Evolutionary conservation across 306 rosid genomes (phyloP).

Genomic region (Fragaria vesca): DNA sequence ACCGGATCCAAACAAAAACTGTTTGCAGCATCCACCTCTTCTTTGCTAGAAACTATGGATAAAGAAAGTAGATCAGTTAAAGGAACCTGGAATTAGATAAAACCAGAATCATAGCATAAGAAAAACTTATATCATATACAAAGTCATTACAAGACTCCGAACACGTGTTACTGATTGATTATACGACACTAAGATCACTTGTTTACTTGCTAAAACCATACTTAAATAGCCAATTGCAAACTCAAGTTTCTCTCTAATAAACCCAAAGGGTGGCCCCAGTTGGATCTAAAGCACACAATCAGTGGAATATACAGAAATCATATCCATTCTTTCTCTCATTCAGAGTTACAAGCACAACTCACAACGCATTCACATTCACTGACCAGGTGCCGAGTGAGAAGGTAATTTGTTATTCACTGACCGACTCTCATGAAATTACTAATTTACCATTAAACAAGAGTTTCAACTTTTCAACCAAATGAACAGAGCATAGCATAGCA

Average conservation of each 20-base stretch:
- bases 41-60: slow-evolving; percentile 61
- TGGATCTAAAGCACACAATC: background rate
- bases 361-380: background rate
- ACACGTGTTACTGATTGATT: background rate
- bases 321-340: background rate
- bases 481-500: background rate
- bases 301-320: background rate
- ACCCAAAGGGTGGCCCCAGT: background rate
- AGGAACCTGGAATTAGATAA: background rate
- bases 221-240: background rate
- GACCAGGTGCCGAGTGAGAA: background rate
- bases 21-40: slow-evolving; percentile 55
- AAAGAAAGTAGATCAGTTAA: background rate
- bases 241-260: background rate
- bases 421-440: background rate
- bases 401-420: background rate
- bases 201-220: background rate
- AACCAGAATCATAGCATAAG: background rate
- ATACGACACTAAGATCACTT: background rate
- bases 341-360: background rate
- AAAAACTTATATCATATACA: background rate
- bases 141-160: background rate
- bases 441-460: background rate
- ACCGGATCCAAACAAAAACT: slow-evolving; percentile 51
- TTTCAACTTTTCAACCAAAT: background rate